Evolutionary conservation across 2,329 filamentous ascomycete genomes (phyloP), one percentile per base, ranked within the genome.

Genomic region (Scedosporium minutisporum): DNA sequence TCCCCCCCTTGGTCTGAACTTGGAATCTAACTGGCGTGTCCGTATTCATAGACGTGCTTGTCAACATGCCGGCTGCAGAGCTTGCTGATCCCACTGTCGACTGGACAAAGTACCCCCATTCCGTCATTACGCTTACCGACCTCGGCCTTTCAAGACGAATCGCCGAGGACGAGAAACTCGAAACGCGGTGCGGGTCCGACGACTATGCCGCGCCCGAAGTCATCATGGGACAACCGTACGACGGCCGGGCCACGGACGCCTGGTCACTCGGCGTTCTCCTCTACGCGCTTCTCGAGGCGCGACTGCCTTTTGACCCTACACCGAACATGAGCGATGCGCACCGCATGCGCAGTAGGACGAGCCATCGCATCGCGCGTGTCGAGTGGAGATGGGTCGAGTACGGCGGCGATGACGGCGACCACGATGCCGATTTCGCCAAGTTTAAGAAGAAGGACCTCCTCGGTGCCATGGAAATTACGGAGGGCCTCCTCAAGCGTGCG

Each of bases 131-230:
- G 1, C 82, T 99, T 51, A 96, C 93, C 16, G 95, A 99, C 72
- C 81, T 99, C 12, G 95, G 95, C 14, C 85, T 99, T 12, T 96
- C 92, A 3, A 85, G 93, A 62, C 87, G 89, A 42, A 90, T 97
- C 46, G 85, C 91, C 16, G 88, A 91, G 65, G 91, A 91, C 61
- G 91, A 96, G 67, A 88, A 93, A 65, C 82, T 99, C n/a, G 90
- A 90, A 65, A 97, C 93, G 1, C 86, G 95, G 9, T 99, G 95
- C 73, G 95, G 95, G 38, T 96, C 90, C 48, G 95, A 97, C 75
- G 95, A 99, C 75, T 99, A 99, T 72, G 93, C 93, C 1, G 93
- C 95, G 0, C 95, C 95, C 0, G 95, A 99, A 73, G 92, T 99
- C 57, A 88, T 99, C 62, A 91, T 99, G 80, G 93, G 93, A 25